A percentile compares a stretch with the other conserved stretches of the same genome.
Evolutionary conservation across 2,329 filamentous ascomycete genomes (phyloP).

Genomic region (Cercospora beticola): DNA sequence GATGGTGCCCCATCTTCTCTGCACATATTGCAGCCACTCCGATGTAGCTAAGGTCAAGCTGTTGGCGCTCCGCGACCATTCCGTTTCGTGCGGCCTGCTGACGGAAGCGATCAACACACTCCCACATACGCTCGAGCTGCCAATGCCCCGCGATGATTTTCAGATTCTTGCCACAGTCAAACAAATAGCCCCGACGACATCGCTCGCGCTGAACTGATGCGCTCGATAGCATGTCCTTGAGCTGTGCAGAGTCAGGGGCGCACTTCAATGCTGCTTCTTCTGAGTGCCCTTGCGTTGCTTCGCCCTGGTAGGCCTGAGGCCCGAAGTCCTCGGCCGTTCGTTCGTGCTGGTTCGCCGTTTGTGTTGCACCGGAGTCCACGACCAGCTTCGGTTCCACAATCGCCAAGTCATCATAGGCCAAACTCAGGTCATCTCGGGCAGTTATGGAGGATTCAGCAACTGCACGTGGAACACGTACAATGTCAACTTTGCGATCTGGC

Average conservation of each 20-base stretch:
- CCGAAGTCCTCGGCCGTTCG: constrained; percentile 32
- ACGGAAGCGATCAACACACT: constrained; percentile 68
- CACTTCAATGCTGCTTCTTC: constrained; percentile 18
- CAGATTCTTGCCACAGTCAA: constrained; percentile 64
- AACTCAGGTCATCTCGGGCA: constrained; percentile 44
- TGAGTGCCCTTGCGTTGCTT: constrained; percentile 2
- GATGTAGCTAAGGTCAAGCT: constrained; percentile 72
- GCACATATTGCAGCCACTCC: constrained; percentile 73
- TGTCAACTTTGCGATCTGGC: constrained; percentile 52
- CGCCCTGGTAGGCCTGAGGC: constrained; percentile 26
- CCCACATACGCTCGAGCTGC: constrained; percentile 78
- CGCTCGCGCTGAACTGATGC: constrained; percentile 50
- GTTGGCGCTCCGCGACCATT: constrained; percentile 65
- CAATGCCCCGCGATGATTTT: constrained; percentile 68
- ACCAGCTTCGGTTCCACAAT: constrained; percentile 26
- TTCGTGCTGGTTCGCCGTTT: constrained; percentile 22
- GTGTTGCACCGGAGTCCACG: constrained; percentile 10
- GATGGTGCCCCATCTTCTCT: constrained; percentile 53
- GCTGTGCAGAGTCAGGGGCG: constrained; percentile 21
- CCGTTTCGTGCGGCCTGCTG: constrained; percentile 63
- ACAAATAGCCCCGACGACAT: constrained; percentile 56
- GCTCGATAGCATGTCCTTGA: constrained; percentile 28
- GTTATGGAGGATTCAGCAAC: constrained; percentile 46
- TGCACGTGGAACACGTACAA: constrained; percentile 48
- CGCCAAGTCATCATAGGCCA: constrained; percentile 27